Evolutionary conservation across 495 filamentous ascomycete genomes (phyloP).

Genomic region (Daldinia decipiens): DNA sequence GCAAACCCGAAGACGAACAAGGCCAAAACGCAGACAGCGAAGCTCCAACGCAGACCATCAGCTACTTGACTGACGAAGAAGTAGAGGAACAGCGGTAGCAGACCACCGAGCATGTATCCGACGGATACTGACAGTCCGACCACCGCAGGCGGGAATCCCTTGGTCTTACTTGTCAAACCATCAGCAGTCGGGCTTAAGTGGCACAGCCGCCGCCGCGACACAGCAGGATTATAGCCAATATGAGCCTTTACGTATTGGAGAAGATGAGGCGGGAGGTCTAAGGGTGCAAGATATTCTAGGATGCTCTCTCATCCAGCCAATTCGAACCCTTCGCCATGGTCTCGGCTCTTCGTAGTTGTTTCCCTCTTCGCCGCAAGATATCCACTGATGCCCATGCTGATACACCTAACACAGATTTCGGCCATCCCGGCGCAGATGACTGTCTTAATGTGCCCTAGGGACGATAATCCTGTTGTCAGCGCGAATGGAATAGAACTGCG

Average conservation of each 20-base stretch:
- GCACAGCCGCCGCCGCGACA: conserved; percentile 44
- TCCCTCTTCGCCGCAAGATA: conserved; percentile 79
- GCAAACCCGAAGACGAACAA: conserved; percentile 78
- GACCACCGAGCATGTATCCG: conserved; percentile 79
- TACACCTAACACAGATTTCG: conserved; percentile 73
- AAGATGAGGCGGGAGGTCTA: conserved; percentile 72
- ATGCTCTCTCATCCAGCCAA: conserved; percentile 18
- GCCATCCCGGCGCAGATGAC: conserved; percentile 76
- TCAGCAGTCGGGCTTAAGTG: conserved; percentile 6
- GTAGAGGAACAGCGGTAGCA: conserved; percentile 79
- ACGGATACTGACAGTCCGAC: conserved; percentile 67
- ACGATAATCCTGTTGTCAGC: conserved; percentile 70
- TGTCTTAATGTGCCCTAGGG: conserved; percentile 68
- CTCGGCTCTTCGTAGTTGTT: conserved; percentile 44
- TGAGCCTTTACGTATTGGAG: conserved; percentile 73
- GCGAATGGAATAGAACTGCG: conserved; percentile 74
- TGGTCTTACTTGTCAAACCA: conserved; percentile 16
- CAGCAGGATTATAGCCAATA: conserved; percentile 71
- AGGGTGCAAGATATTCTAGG: conserved; percentile 49
- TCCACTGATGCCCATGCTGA: conserved; percentile 77
- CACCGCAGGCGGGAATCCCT: conserved; percentile 44
- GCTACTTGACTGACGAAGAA: conserved; percentile 73
- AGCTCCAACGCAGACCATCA: conserved; percentile 72
- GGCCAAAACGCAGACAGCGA: conserved; percentile 73
- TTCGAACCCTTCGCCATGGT: conserved; percentile 16